Percentiles rank a stretch among this genome's conserved stretches.
Conservation (phyloP, 2,329 filamentous ascomycete species). For the Colletotrichum filicis region DNA sequence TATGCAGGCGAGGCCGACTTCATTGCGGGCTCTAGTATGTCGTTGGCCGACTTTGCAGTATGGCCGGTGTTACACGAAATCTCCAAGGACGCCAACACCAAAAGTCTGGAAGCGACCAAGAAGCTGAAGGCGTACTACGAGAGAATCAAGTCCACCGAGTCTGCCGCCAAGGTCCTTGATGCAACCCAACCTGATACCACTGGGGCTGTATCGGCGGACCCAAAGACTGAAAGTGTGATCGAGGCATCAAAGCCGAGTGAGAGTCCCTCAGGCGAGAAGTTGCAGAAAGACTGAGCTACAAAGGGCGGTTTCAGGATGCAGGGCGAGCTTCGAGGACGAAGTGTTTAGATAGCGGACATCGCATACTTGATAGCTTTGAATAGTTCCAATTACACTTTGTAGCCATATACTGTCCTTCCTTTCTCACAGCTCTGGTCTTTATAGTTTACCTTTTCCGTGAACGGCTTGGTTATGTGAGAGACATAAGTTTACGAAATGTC, state of each 20-base stretch:
- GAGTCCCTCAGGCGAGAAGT: neutral
- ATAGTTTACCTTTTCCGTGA: neutral
- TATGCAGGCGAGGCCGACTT: slow-evolving; percentile 52
- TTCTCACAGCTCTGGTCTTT: neutral
- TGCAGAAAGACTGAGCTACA: neutral
- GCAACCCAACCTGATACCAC: neutral
- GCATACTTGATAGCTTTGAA: neutral
- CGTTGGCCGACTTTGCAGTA: slow-evolving; percentile 65
- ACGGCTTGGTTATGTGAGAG: neutral
- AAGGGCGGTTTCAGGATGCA: neutral
- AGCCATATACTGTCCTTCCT: neutral
- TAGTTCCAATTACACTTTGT: neutral
- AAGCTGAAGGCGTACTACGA: slow-evolving; percentile 52
- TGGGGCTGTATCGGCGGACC: neutral
- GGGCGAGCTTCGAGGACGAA: too few relatives aligned
- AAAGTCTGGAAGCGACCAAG: slow-evolving; percentile 43
- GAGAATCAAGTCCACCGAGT: slow-evolving; percentile 39
- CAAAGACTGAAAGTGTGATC: neutral
- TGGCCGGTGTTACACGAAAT: slow-evolving; percentile 66
- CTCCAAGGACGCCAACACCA: slow-evolving; percentile 45
- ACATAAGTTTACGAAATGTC: neutral
- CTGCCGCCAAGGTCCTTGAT: slow-evolving; percentile 38
- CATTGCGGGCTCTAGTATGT: slow-evolving; percentile 54
- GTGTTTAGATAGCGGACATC: neutral
- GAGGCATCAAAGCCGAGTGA: neutral